Percentiles rank a stretch among this genome's conserved stretches.
These are phyloP conservation scores for Aspergillus pseudonomiae DNA, from an alignment of 2,329 filamentous ascomycete genomes.

Conservation along the genomic window DNA sequence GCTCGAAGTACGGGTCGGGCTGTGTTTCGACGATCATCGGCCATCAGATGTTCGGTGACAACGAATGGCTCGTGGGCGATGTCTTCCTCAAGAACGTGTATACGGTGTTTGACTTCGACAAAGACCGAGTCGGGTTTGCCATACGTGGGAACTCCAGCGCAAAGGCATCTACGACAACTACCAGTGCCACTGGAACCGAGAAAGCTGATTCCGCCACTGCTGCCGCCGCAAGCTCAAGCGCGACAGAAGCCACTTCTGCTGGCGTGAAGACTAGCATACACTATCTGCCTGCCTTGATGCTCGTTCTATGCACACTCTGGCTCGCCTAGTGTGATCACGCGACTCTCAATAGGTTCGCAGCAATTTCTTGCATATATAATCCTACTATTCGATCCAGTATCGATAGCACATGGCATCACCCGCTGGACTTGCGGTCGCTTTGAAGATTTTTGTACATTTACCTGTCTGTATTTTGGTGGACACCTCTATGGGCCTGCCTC, in stretches of 20 bases:
- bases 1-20: constrained; percentile 33
- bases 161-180: constrained; percentile 17
- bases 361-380: background rate
- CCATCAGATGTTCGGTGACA: constrained; percentile 63
- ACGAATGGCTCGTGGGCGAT: constrained; percentile 79
- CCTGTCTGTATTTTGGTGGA: background rate
- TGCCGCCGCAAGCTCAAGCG: constrained; percentile 13
- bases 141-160: constrained; percentile 15
- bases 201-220: constrained; percentile 16
- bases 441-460: background rate
- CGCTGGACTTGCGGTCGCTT: background rate
- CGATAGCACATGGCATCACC: background rate
- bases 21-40: constrained; percentile 75
- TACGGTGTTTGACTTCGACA: constrained; percentile 77
- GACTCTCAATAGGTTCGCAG: background rate
- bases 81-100: constrained; percentile 91
- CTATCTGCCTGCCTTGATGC: constrained; percentile 21
- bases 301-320: constrained; percentile 18
- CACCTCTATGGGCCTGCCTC: background rate
- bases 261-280: constrained; percentile 10
- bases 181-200: constrained; percentile 16
- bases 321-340: constrained; percentile 3
- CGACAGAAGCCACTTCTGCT: constrained; percentile 2
- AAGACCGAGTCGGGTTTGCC: constrained; percentile 43
- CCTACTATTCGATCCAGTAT: background rate